Base-by-base conservation (phyloP, 371 early-diverging fungal genomes). In the Rhizopus sp. region DNA sequence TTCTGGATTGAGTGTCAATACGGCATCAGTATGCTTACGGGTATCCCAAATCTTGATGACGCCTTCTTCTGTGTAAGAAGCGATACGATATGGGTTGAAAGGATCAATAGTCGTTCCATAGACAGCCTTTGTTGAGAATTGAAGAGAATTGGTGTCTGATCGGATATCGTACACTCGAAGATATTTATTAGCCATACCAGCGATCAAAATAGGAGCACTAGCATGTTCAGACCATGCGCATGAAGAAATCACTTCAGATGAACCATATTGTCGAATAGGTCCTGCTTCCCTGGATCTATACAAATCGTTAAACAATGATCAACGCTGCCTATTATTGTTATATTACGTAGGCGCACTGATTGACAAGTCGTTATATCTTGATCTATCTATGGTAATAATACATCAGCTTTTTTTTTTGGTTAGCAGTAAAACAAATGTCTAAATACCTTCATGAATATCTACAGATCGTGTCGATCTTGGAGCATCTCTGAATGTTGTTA, bases 41-140 rank as follows among this genome's bases (percentile, higher is more conserved):
- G 75, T 62, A 60, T 94, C 94, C 93, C 93, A 94, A n/a, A 92
- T 55, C 46, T 83, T 78, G 48, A 94, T 80, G 8, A 79, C 72
- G 5, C 86, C 85, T 54, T 90, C 89, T 13, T 88, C 90, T 0
- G 85, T 82, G 55, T 77, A 89, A 2, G 90, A 89, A 0, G 91
- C 90, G 51, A 92, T 67, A 34, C 91, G 82, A 58, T 85, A 69
- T 7, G 80, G 61, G 55, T 88, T 72, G 68, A 88, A 91, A 0
- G 92, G 93, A 68, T 93, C 93, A 12, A 83, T 65, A 32, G 72
- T 66, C 3, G 90, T 69, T 6, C 92, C 91, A 48, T 86, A 77
- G 1, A 92, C 87, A 12, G 91, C 87, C 57, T 89, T 91, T 3
- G 92, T 91, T 0, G 81, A 63, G 31, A 88, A 85, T 6, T 82